Percentiles rank a stretch among this genome's conserved stretches.
Evolutionary conservation across 1,139 yeast genomes (phyloP).

Genomic region (Blastobotrys raffinosifermentans): DNA sequence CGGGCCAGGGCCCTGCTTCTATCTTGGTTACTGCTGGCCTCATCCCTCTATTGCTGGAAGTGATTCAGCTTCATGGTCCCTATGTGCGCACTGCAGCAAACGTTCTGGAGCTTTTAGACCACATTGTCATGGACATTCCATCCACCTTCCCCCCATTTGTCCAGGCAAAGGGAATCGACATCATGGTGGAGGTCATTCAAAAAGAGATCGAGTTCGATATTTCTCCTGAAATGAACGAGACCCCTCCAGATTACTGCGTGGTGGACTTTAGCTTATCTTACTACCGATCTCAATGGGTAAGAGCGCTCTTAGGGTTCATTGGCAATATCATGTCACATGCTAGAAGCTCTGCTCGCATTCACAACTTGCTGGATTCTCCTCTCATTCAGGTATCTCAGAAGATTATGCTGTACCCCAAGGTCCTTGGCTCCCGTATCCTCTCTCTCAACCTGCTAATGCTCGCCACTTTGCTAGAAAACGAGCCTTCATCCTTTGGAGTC

Average conservation of each 20-base stretch:
- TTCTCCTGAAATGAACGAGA: slow-evolving; percentile 47
- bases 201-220: slow-evolving; percentile 64
- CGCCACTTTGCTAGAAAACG: slow-evolving; percentile 74
- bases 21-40: slow-evolving; percentile 65
- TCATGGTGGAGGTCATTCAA: slow-evolving; percentile 56
- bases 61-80: slow-evolving; percentile 47
- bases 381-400: slow-evolving; percentile 55
- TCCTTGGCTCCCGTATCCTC: slow-evolving; percentile 68
- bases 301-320: slow-evolving; percentile 51
- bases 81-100: slow-evolving; percentile 58
- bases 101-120: slow-evolving; percentile 57
- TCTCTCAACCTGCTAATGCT: slow-evolving; percentile 62
- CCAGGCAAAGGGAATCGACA: slow-evolving; percentile 57
- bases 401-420: slow-evolving; percentile 50
- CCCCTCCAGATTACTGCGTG: slow-evolving; percentile 44
- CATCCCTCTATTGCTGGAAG: slow-evolving; percentile 57
- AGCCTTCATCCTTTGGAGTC: slow-evolving; percentile 83
- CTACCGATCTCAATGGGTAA: slow-evolving; percentile 49
- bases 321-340: slow-evolving; percentile 62
- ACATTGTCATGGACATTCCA: slow-evolving; percentile 45
- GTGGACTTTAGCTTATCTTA: slow-evolving; percentile 57
- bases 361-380: slow-evolving; percentile 82
- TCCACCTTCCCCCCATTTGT: slow-evolving; percentile 55
- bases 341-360: slow-evolving; percentile 68
- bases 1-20: slow-evolving; percentile 26